Conservation (phyloP, 768 basidiomycete genomes). For the Pholiota molesta region DNA sequence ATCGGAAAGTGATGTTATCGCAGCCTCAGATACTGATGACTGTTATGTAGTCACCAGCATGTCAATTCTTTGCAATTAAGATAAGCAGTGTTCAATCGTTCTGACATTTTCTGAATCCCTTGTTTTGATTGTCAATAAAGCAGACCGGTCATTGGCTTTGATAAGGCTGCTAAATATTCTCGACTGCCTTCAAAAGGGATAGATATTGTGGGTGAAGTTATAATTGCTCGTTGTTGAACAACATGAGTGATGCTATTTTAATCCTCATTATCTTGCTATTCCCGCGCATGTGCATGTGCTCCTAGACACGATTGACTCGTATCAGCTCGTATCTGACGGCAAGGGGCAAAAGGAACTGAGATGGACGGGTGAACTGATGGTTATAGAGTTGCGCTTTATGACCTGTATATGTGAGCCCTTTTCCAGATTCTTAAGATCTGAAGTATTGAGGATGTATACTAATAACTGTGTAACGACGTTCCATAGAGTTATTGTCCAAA, state of each 20-base stretch:
- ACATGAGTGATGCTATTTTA: neutral
- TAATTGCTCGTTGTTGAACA: neutral
- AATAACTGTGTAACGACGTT: too few species aligned
- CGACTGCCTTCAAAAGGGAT: neutral
- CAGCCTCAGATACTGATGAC: neutral
- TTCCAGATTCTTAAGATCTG: neutral
- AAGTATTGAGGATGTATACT: too few species aligned
- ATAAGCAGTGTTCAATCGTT: neutral
- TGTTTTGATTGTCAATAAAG: neutral
- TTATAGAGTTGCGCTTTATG: neutral
- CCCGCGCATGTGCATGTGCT: neutral
- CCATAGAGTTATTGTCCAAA: neutral
- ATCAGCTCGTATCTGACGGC: neutral
- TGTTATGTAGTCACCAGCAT: neutral
- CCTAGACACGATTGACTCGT: neutral
- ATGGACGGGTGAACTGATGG: neutral
- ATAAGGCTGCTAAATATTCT: neutral
- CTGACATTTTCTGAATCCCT: neutral
- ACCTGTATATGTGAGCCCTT: neutral
- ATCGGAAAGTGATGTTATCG: neutral
- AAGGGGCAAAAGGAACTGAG: neutral
- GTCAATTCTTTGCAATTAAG: neutral
- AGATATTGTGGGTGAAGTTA: neutral
- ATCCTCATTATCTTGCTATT: neutral
- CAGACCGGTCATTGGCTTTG: neutral